Evolutionary conservation across 306 rosid genomes (phyloP).

Genomic region (Malus sieversii): DNA sequence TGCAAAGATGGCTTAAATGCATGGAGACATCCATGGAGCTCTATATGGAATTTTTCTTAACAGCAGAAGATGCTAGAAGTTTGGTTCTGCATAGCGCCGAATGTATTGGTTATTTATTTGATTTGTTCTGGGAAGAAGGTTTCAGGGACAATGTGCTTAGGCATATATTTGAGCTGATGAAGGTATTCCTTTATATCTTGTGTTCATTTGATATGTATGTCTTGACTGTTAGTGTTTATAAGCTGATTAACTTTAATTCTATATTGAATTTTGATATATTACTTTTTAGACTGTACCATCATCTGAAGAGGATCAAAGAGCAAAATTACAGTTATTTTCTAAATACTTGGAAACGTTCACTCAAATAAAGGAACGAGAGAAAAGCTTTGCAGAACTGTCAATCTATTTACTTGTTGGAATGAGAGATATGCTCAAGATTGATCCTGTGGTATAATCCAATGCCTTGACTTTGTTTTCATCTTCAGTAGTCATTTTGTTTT

Average conservation of each 20-base stretch:
- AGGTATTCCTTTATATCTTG: slow-evolving; percentile 37
- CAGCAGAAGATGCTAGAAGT: slow-evolving; percentile 61
- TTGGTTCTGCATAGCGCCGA: slow-evolving; percentile 53
- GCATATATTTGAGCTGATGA: slow-evolving; percentile 80
- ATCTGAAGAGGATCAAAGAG: slow-evolving; percentile 67
- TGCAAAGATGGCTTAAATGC: slow-evolving; percentile 47
- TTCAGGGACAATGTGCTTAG: slow-evolving; percentile 63
- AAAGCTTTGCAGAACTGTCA: slow-evolving; percentile 55
- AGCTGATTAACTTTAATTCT: slow-evolving; percentile 14
- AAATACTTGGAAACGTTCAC: slow-evolving; percentile 86
- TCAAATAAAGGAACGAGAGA: slow-evolving; percentile 76
- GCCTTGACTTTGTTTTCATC: slow-evolving; percentile 14
- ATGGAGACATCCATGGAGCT: slow-evolving; percentile 64
- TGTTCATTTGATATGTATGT: neutral
- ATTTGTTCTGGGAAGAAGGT: slow-evolving; percentile 87
- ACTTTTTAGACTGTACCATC: slow-evolving; percentile 51
- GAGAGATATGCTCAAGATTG: slow-evolving; percentile 59
- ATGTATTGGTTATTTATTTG: slow-evolving; percentile 73
- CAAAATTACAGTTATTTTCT: slow-evolving; percentile 73
- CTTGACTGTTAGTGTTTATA: slow-evolving; percentile 3
- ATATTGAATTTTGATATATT: slow-evolving; percentile 3
- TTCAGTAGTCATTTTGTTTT: slow-evolving; percentile 5
- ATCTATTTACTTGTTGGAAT: slow-evolving; percentile 78
- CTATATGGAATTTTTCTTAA: slow-evolving; percentile 48
- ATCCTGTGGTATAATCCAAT: slow-evolving; percentile 52